Conservation (phyloP, 1,284 basidiomycete species). For the Polyporus tsugae region DNA sequence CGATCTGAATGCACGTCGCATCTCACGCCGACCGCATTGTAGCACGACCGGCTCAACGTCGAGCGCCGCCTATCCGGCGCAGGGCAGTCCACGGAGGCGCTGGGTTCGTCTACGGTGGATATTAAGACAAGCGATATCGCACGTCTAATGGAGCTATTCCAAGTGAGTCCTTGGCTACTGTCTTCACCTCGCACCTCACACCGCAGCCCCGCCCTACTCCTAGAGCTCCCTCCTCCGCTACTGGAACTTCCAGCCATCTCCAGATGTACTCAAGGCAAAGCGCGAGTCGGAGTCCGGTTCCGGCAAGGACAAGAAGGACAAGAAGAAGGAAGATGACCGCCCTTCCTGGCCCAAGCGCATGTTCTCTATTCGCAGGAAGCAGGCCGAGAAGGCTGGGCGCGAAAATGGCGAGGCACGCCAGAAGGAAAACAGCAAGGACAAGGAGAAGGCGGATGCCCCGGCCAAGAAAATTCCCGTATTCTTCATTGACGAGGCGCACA, state of each 20-base stretch:
- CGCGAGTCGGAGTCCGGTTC: slow-evolving; percentile 25
- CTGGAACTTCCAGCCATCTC: slow-evolving; percentile 66
- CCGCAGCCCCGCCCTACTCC: neutral
- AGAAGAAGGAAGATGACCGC: slow-evolving; percentile 24
- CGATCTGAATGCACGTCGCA: neutral
- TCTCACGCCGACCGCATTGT: slow-evolving; percentile 8
- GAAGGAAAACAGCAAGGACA: slow-evolving; percentile 38
- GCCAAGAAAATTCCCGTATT: slow-evolving; percentile 81
- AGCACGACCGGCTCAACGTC: slow-evolving; percentile 80
- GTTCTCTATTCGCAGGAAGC: slow-evolving; percentile 34
- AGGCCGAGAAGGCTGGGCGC: slow-evolving; percentile 19
- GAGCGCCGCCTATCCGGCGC: slow-evolving; percentile 63
- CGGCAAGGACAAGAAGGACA: slow-evolving; percentile 13
- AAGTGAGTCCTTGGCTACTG: slow-evolving; percentile 47
- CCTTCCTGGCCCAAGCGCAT: slow-evolving; percentile 35
- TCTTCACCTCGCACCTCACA: neutral
- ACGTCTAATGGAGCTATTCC: slow-evolving; percentile 85
- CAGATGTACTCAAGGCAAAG: slow-evolving; percentile 24
- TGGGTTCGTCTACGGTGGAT: slow-evolving; percentile 45
- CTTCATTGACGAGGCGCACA: slow-evolving; percentile 86
- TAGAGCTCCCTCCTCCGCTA: slow-evolving; percentile 77
- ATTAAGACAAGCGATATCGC: slow-evolving; percentile 83
- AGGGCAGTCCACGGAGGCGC: slow-evolving; percentile 39
- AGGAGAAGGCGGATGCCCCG: slow-evolving; percentile 46
- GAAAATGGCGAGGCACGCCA: slow-evolving; percentile 39